These are phyloP conservation scores for Myxozyma mucilagina DNA, from an alignment of 805 yeast species.

Conservation along the genomic window DNA sequence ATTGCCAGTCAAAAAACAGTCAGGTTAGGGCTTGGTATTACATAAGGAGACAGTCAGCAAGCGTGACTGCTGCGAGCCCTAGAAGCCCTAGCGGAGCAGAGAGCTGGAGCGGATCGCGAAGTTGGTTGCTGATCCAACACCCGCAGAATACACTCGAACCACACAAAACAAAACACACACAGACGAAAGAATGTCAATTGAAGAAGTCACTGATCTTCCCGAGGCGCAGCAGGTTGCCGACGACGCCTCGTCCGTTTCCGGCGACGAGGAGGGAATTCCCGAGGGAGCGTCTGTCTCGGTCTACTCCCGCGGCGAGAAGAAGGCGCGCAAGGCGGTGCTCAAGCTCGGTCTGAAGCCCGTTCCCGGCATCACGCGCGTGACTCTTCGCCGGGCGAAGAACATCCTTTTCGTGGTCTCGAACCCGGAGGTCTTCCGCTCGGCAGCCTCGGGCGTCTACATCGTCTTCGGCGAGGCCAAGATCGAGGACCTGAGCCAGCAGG, in stretches of 20 bases:
- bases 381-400: slow-evolving; percentile 84
- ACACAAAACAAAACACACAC: background rate
- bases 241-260: slow-evolving; percentile 31
- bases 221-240: slow-evolving; percentile 21
- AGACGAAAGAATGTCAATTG: slow-evolving; percentile 25
- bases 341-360: slow-evolving; percentile 88
- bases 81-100: no score
- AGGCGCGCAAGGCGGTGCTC: slow-evolving; percentile 86
- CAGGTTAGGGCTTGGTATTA: no score
- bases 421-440: slow-evolving; percentile 94
- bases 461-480: slow-evolving; percentile 98
- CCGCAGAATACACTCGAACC: background rate
- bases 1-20: no score
- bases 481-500: slow-evolving; percentile 87
- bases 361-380: slow-evolving; percentile 91
- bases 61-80: slow-evolving; percentile 10
- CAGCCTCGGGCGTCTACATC: slow-evolving; percentile 86
- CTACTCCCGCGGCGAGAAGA: slow-evolving; percentile 87
- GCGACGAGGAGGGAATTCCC: slow-evolving; percentile 55
- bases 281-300: slow-evolving; percentile 81
- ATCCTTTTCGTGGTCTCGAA: slow-evolving; percentile 84
- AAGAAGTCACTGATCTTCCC: slow-evolving; percentile 31
- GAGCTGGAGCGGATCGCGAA: no score
- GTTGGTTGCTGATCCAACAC: background rate
- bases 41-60: no score